These are phyloP conservation scores for Globisporangium spinosum DNA, from an alignment of 352 stramenopile species.

Conservation along the genomic window DNA sequence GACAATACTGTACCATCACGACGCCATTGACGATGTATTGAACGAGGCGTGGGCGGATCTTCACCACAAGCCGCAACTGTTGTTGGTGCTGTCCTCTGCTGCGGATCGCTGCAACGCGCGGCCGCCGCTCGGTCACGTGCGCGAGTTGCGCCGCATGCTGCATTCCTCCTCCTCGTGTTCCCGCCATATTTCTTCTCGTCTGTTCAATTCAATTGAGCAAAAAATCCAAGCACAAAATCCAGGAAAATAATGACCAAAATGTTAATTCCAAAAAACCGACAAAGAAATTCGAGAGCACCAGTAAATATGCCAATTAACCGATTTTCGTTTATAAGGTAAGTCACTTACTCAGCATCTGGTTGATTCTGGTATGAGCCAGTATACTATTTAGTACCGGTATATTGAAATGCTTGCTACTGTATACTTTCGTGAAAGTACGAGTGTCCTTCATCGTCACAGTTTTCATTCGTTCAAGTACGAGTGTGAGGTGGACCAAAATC, in stretches of 20 bases:
- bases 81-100: neutral
- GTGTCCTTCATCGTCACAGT: too few relatives aligned
- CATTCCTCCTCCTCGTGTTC: neutral
- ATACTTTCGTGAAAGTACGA: too few relatives aligned
- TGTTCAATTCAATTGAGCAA: neutral
- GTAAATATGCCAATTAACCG: too few relatives aligned
- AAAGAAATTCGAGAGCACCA: too few relatives aligned
- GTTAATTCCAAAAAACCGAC: too few relatives aligned
- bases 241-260: too few relatives aligned
- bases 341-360: neutral
- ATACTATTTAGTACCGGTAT: neutral
- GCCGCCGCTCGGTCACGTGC: conserved; percentile 35
- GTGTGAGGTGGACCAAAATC: too few relatives aligned
- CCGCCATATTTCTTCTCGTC: neutral
- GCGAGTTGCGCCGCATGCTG: conserved; percentile 29
- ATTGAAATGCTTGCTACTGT: neutral
- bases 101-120: conserved; percentile 25
- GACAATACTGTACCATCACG: conserved; percentile 29
- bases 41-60: conserved; percentile 40
- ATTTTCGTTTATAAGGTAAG: neutral
- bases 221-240: neutral
- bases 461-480: too few relatives aligned
- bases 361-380: neutral
- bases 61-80: conserved; percentile 27
- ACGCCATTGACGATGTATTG: conserved; percentile 45